Conservation (phyloP, 2,329 filamentous ascomycete species). For the Berkeleyomyces basicola region DNA sequence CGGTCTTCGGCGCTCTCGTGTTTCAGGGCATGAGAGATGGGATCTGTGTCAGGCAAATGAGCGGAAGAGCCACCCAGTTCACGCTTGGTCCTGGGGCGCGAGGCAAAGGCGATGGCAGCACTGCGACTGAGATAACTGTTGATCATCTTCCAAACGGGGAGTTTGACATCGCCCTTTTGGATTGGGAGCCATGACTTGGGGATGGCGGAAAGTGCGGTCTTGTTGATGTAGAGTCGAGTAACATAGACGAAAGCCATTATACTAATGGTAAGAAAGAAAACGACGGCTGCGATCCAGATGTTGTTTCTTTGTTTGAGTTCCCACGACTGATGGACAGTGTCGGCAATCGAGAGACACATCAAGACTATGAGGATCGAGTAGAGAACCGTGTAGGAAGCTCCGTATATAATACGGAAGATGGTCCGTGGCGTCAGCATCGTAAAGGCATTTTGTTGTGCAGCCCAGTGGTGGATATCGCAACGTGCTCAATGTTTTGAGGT, state of each 20-base stretch:
- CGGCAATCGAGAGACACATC: slow-evolving; percentile 63
- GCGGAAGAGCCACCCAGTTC: background rate
- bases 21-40: background rate
- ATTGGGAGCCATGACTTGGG: slow-evolving; percentile 77
- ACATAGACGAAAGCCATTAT: slow-evolving; percentile 63
- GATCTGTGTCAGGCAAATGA: background rate
- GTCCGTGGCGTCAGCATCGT: slow-evolving; percentile 30
- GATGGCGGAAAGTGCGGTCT: slow-evolving; percentile 61
- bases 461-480: slow-evolving; percentile 14
- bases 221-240: slow-evolving; percentile 72
- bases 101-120: slow-evolving; percentile 65
- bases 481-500: background rate
- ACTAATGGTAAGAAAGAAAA: slow-evolving; percentile 56
- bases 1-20: background rate
- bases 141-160: slow-evolving; percentile 60
- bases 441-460: slow-evolving; percentile 12
- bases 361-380: slow-evolving; percentile 56
- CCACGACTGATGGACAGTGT: slow-evolving; percentile 64
- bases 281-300: slow-evolving; percentile 62
- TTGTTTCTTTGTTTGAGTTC: slow-evolving; percentile 53
- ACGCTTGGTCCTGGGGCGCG: slow-evolving; percentile 39
- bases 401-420: slow-evolving; percentile 68
- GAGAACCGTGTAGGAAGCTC: slow-evolving; percentile 58
- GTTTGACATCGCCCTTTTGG: slow-evolving; percentile 66
- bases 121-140: slow-evolving; percentile 55